These are phyloP conservation scores for Wickerhamiella shivajii DNA, from an alignment of 805 yeast species.

Conservation along the genomic window DNA sequence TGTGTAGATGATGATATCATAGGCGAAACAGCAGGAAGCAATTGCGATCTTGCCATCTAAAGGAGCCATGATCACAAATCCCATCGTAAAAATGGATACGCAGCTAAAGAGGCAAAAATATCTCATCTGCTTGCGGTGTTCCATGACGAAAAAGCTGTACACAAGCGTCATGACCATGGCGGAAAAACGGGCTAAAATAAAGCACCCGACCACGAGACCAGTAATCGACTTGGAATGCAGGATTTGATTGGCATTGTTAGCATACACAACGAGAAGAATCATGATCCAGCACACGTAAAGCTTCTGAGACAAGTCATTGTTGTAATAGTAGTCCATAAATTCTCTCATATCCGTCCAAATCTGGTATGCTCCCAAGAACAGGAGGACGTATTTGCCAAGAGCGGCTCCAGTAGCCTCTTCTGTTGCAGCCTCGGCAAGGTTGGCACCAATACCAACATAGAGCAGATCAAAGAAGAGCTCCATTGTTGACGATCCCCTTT, in stretches of 20 bases:
- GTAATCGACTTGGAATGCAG: too few relatives aligned
- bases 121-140: constrained; percentile 36
- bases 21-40: constrained; percentile 30
- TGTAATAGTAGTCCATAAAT: constrained; percentile 47
- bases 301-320: constrained; percentile 43
- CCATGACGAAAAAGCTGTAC: constrained; percentile 32
- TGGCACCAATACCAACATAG: constrained; percentile 50
- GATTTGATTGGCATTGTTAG: constrained; percentile 33
- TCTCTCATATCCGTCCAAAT: constrained; percentile 55
- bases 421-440: constrained; percentile 39
- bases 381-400: constrained; percentile 33
- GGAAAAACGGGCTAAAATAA: constrained; percentile 34
- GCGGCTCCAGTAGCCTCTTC: constrained; percentile 36
- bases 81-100: too few relatives aligned
- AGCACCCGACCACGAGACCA: constrained; percentile 36
- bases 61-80: constrained; percentile 40
- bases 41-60: constrained; percentile 40
- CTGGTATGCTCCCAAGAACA: constrained; percentile 46
- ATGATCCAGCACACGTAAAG: constrained; percentile 39
- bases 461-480: constrained; percentile 50
- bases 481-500: constrained; percentile 36
- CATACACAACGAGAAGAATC: constrained; percentile 34
- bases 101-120: constrained; percentile 26
- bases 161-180: constrained; percentile 24
- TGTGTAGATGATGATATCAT: constrained; percentile 29